Evolutionary conservation across 371 early-diverging fungal genomes (phyloP), one percentile per base, ranked within the genome.

Genomic region (Mortierella sp.): DNA sequence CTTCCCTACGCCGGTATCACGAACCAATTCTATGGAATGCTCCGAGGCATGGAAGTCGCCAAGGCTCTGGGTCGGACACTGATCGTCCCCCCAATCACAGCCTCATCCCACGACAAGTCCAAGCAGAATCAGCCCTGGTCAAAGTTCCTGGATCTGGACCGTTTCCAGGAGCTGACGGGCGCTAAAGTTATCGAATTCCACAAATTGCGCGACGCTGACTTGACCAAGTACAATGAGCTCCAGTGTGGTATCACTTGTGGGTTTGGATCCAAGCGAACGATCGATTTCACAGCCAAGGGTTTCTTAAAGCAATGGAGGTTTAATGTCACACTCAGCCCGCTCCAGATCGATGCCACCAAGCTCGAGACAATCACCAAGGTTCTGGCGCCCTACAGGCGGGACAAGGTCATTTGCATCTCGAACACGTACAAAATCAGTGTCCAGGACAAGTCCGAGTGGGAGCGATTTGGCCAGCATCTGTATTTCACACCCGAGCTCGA

Each of bases 91-190:
- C 72, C 72, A 5, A 72, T 72, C 58, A 72, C 72, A 1, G 72
- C 72, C n/a, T 72, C 72, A 12, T 61, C 61, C 15, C 72, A 72
- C 58, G 72, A 72, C 62, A 72, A 72, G 47, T 72, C 72, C n/a
- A 72, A 72, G 54, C 72, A 72, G 54, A 72, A 72, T 31, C 72
- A 72, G 54, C 72, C 72, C 30, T 72, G 72, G 72, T 72, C 72
- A 28, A 72, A 58, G 62, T 72, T 72, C 54, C 54, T 72, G 49
- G 72, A 72, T 39, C 58, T 72, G 27, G 52, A 65, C 9, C 55
- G 54, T 17, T 72, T 72, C 57, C 56, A 65, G 42, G 58, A 66
- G 50, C 44, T 72, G 53, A 72, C 72, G 3, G 72, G 72, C 28
- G 56, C 72, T 32, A 72, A 72, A 44, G 66, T 72, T 17, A 47